These are phyloP conservation scores for Plasmopara muralis DNA, from an alignment of 352 stramenopile genomes.

Conservation along the genomic window DNA sequence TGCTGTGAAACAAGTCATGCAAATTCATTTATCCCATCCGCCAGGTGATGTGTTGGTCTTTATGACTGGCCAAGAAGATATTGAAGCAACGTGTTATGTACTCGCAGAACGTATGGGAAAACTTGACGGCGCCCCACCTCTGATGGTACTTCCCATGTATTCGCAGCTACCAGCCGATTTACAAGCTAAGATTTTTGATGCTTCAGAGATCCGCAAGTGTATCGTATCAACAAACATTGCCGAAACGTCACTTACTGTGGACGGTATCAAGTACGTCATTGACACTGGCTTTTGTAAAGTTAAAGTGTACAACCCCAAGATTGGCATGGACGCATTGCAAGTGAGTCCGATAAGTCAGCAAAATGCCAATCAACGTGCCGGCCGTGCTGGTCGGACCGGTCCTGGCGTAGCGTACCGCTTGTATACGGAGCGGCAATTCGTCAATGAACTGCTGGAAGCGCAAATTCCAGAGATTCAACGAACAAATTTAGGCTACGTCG, in stretches of 20 bases:
- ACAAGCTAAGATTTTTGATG: conserved; percentile 97
- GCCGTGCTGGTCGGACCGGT: conserved; percentile 88
- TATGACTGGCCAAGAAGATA: conserved; percentile 99
- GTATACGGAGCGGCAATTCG: conserved; percentile 96
- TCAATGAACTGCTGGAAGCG: conserved; percentile 96
- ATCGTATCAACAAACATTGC: conserved; percentile 98
- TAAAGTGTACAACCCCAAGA: conserved; percentile 99
- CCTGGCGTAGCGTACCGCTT: conserved; percentile 92
- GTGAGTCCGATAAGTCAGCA: conserved; percentile 94
- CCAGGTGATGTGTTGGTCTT: conserved; percentile 98
- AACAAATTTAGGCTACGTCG: conserved; percentile 96
- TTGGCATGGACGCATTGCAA: conserved; percentile 98
- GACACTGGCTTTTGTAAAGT: conserved; percentile 98
- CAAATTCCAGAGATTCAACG: conserved; percentile 97
- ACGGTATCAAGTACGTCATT: conserved; percentile 98
- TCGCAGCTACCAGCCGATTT: conserved; percentile 96
- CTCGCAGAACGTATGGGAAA: conserved; percentile 94
- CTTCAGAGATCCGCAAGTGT: conserved; percentile 92
- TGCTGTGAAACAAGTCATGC: conserved; percentile 96
- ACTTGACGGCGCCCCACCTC: conserved; percentile 87
- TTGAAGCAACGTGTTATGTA: conserved; percentile 94
- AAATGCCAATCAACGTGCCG: conserved; percentile 96
- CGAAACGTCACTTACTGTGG: conserved; percentile 94
- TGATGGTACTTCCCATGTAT: conserved; percentile 99
- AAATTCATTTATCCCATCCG: conserved; percentile 96